Evolutionary conservation across 2,329 filamentous ascomycete genomes (phyloP), one percentile per base, ranked within the genome.

Genomic region (Tolypocladium ophioglossoides): DNA sequence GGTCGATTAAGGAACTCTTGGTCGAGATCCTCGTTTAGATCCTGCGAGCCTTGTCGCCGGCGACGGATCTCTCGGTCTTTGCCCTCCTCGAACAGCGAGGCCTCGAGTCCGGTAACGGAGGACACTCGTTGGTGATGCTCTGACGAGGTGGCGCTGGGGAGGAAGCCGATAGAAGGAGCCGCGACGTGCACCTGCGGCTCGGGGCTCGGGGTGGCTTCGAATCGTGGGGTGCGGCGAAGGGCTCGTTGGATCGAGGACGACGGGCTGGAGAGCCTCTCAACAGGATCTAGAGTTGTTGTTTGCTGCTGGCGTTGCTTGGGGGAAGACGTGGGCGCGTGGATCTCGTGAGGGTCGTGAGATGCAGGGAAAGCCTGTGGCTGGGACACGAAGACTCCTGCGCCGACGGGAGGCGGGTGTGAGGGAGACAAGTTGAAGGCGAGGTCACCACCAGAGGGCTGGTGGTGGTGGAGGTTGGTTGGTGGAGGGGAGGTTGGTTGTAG

Each of bases 321-420:
- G 61, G 63, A 59, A 57, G 70, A 66, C 65, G 71, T 70, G 63
- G 70, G 68, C 64, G 76, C 76, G 76, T 79, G 66, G 70, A 63
- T 70, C 66, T 79, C 77, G 79, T 79, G 70, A 76, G 72, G 73
- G 77, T 80, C 77, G 73, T 78, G 66, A 78, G 67, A 67, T 61
- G 65, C 63, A 49, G 66, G 37, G 18, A 51, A 63, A 59, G 70
- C 63, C 54, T 63, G 70, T 68, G 66, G 68, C 66, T 67, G 70
- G 62, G 74, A 72, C 74, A 75, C 49, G 24, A 53, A 72, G 67
- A 72, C 74, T 70, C 72, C 73, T 69, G 69, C 67, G 61, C 64
- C 67, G 63, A 66, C 65, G 60, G 61, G 65, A 61, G 61, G 59
- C 57, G 63, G 65, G 64, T 64, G 64, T 63, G 63, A 68, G 60